These are phyloP conservation scores for Cytospora piceae DNA, from an alignment of 2,329 filamentous ascomycete genomes.

Conservation along the genomic window DNA sequence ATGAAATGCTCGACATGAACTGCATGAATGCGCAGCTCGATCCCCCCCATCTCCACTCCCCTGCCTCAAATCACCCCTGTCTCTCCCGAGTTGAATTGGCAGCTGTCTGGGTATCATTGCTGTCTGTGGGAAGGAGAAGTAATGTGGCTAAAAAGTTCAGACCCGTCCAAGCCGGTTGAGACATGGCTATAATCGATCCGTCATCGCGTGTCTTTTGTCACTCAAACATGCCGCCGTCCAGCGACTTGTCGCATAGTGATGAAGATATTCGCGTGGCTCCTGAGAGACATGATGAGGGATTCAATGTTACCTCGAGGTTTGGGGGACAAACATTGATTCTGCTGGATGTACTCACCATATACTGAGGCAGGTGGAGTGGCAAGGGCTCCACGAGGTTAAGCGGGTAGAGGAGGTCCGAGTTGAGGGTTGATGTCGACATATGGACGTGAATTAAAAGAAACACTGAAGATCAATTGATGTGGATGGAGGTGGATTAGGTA, in stretches of 20 bases:
- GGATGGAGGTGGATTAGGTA: too few species aligned
- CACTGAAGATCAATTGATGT: too few species aligned
- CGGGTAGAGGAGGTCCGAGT: neutral
- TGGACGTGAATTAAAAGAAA: too few species aligned
- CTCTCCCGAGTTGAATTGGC: neutral
- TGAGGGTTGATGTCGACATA: too few species aligned
- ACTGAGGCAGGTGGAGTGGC: neutral
- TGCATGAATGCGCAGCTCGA: neutral
- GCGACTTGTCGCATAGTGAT: neutral
- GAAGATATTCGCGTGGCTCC: neutral
- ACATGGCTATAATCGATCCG: neutral
- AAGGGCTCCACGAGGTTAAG: neutral
- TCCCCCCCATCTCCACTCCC: neutral
- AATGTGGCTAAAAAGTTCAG: neutral
- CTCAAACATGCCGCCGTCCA: neutral
- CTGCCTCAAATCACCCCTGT: neutral
- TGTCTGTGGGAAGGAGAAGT: neutral
- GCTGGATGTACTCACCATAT: neutral
- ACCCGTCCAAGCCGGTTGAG: neutral
- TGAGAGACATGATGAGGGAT: too few species aligned
- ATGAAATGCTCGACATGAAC: slow-evolving; percentile 1
- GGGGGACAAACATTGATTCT: too few species aligned
- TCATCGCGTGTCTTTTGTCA: neutral
- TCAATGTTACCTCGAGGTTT: too few species aligned
- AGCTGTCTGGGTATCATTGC: neutral